Base-by-base conservation (phyloP, 2,329 filamentous ascomycete species). In the Scedosporium minutisporum region DNA sequence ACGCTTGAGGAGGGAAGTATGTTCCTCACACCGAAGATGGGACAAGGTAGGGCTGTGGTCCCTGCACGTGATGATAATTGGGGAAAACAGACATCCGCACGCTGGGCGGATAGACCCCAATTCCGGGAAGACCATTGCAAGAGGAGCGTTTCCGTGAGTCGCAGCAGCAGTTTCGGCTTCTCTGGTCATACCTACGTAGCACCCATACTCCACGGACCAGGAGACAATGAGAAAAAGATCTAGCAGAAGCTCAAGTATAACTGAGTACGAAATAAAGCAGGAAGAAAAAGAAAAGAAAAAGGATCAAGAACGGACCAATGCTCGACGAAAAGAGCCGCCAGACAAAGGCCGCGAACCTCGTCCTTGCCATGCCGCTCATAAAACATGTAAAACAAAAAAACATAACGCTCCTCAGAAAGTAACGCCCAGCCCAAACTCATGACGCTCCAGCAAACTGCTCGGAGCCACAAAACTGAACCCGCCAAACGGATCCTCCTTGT, bases 401-500 rank as follows among this genome's bases (percentile, higher is more conserved):
- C 38, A 9, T 21, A 42, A 44, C 57, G 14, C 57, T 21, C 10
- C 51, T 38, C 57, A 23, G 70, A 62, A 44, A 68, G 67, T 66
- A 81, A 81, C 14, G 74, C 76, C 53, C 76, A 72, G 66, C 76
- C 76, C 51, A 7, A 14, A 23, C n/a, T 55, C 51, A 55, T 55
- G 51, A 23, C 51, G 51, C 69, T 85, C 82, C 44, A 85, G 71
- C 65, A 86, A 69, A 69, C 83, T 86, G 68, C 77, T 81, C 55
- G 82, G 81, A 10, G 83, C 83, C 63, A 85, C 83, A 68, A 83
- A 87, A 70, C 83, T 87, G 72, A 87, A 87, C 10, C 84, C 85
- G 27, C 84, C 82, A 72, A 87, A 87, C 6, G 78, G 78, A 62
- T 85, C 82, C 61, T 86, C 82, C 68, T 80, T 80, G 63, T 74